Base-by-base conservation (phyloP, 202 grass and related monocot genomes). In the Miscanthus sacchariflorus region DNA sequence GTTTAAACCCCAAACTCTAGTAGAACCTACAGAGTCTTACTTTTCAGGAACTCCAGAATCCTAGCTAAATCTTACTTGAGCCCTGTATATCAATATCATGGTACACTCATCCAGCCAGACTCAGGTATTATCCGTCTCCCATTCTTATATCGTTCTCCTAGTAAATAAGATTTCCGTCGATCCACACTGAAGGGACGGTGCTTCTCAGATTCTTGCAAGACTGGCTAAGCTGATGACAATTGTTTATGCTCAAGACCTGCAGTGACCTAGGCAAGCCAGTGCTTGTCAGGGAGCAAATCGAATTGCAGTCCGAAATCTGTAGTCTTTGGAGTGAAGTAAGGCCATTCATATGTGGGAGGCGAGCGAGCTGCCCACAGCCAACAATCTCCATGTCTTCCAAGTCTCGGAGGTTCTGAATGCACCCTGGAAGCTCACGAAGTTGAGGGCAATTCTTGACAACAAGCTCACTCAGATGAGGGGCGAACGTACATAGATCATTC, bases 361-460 rank as follows among this genome's bases (percentile, higher is more conserved):
- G 54, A 59, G 18, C 19, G 19, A 59, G 54, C 54, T 59, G 6
- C 54, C 54, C 18, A 59, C 54, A 59, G 54, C 19, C 54, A 59
- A 7, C 18, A 59, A 59, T 59, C 19, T n/a, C 19, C 54, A n/a
- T 59, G 54, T 59, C 18, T 59, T 59, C 54, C 54, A 59, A 59
- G 6, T n/a, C 19, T n/a, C 19, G 54, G 7, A 59, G 54, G 54
- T 59, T 59, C 18, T 59, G 54, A 59, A 92, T 81, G 83, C 82
- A 70, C n/a, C 19, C 68, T 35, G 93, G 90, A 21, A 90, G 50
- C n/a, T 30, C 2, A 5, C 18, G 63, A 76, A 95, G 84, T 56
- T 40, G 46, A 7, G 90, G 72, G 8, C 90, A 92, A 7, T 90
- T 72, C 64, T 92, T 88, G 7, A 92, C 17, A 43, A 84, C 21